Percentiles rank a stretch among this genome's conserved stretches.
These are phyloP conservation scores for Acacia acuminata DNA, from an alignment of 306 rosid species.

Conservation along the genomic window DNA sequence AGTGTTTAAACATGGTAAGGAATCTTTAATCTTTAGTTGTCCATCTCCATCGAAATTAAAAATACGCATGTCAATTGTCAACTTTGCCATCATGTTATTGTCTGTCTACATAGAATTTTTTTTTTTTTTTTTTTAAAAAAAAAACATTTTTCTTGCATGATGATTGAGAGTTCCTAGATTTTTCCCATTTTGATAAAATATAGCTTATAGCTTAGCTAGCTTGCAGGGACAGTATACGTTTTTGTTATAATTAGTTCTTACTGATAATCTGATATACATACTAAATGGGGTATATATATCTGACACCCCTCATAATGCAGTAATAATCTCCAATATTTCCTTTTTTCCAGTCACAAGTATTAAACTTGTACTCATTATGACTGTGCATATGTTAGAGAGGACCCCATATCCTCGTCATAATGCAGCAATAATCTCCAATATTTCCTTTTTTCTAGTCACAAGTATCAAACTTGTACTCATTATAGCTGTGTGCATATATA, in stretches of 20 bases:
- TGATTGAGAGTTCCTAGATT: constrained; percentile 2
- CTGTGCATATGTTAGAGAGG: neutral
- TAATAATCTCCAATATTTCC: neutral
- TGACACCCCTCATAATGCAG: neutral
- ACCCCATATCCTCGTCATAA: neutral
- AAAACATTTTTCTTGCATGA: neutral
- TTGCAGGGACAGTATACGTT: neutral
- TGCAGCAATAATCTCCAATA: neutral
- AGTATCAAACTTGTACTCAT: neutral
- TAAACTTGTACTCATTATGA: neutral
- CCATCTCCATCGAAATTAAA: neutral
- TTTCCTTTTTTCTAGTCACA: neutral
- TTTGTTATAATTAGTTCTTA: neutral
- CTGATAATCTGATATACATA: neutral
- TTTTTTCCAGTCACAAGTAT: neutral
- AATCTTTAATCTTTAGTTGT: neutral
- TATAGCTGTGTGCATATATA: neutral
- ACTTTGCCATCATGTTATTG: neutral
- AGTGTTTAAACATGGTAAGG: neutral
- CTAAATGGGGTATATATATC: neutral
- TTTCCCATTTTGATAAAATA: neutral
- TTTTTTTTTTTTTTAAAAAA: too few species aligned
- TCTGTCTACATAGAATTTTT: neutral
- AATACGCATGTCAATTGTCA: neutral
- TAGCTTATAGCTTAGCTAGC: neutral